phyloP scores from a whole-genome alignment of 1,284 basidiomycete genomes.

The Pseudomicrostroma phylloplanum region DNA sequence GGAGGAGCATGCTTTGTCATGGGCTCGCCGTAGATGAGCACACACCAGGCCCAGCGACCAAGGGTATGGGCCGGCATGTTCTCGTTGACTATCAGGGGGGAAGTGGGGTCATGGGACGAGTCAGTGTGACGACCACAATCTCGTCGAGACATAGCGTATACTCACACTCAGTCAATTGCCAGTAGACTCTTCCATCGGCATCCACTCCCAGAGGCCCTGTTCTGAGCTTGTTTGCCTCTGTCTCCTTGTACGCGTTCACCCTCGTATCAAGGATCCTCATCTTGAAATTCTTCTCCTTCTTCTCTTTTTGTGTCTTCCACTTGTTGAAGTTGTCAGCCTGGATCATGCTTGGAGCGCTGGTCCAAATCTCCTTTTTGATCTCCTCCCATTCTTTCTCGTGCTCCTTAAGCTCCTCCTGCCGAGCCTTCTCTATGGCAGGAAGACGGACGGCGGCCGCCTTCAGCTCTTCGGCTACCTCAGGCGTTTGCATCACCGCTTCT shows the following conservation, averaged over 20 bases:
- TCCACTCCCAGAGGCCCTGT: slow-evolving; percentile 29
- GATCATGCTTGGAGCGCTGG: slow-evolving; percentile 8
- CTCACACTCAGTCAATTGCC: slow-evolving; percentile 30
- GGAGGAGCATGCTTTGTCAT: slow-evolving; percentile 14
- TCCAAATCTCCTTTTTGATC: slow-evolving; percentile 1
- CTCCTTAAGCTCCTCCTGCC: slow-evolving; percentile 13
- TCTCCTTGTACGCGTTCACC: background rate
- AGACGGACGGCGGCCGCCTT: background rate
- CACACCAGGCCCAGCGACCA: slow-evolving; percentile 31
- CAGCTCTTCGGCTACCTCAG: slow-evolving; percentile 12
- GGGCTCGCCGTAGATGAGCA: slow-evolving; percentile 23
- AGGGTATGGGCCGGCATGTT: slow-evolving; percentile 28
- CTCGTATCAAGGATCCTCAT: slow-evolving; percentile 8
- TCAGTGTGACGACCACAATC: too few relatives aligned
- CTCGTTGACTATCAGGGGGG: slow-evolving; percentile 14
- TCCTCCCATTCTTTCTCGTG: slow-evolving; percentile 10
- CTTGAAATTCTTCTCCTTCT: background rate
- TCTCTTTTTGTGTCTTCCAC: slow-evolving; percentile 12
- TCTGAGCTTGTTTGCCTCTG: slow-evolving; percentile 16
- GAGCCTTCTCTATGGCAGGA: background rate
- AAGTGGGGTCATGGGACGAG: too few relatives aligned
- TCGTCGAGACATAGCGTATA: too few relatives aligned
- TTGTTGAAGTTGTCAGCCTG: background rate
- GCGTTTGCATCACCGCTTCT: slow-evolving; percentile 5
- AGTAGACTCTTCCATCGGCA: slow-evolving; percentile 32